phyloP scores from a whole-genome alignment of 176 grass and related monocot genomes.

The Paspalum vaginatum region DNA sequence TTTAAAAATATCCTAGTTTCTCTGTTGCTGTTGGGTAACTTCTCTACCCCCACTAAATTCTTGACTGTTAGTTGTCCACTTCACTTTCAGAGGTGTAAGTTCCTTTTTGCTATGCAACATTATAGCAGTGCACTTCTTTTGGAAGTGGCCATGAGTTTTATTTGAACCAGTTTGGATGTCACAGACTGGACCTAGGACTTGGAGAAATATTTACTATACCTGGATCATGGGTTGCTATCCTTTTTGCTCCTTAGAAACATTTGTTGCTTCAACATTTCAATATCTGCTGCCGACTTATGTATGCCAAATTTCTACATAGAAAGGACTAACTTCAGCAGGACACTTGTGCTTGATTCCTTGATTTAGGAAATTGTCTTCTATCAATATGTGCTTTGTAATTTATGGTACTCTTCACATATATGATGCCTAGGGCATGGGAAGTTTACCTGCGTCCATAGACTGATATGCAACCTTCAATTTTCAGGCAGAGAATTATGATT shows the following conservation, averaged over 20 bases:
- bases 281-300: slow-evolving; percentile 4
- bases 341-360: neutral
- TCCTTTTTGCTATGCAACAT: slow-evolving; percentile 9
- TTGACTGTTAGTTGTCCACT: neutral
- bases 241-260: neutral
- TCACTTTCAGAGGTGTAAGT: slow-evolving; percentile 20
- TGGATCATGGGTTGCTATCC: neutral
- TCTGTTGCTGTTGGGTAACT: neutral
- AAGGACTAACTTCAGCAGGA: slow-evolving; percentile 26
- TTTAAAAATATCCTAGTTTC: slow-evolving; percentile 6
- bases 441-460: slow-evolving; percentile 32
- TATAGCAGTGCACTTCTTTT: neutral
- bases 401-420: neutral
- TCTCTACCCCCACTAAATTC: neutral
- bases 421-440: neutral
- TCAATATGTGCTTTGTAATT: neutral
- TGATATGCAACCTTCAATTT: slow-evolving; percentile 51
- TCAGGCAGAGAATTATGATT: slow-evolving; percentile 41
- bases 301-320: neutral
- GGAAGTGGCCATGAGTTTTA: neutral
- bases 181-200: neutral
- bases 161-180: neutral
- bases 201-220: slow-evolving; percentile 12
- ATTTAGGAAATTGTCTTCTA: slow-evolving; percentile 26
- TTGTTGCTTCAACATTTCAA: neutral